These are phyloP conservation scores for Paxillus involutus DNA, from an alignment of 768 basidiomycete genomes.

Conservation along the genomic window DNA sequence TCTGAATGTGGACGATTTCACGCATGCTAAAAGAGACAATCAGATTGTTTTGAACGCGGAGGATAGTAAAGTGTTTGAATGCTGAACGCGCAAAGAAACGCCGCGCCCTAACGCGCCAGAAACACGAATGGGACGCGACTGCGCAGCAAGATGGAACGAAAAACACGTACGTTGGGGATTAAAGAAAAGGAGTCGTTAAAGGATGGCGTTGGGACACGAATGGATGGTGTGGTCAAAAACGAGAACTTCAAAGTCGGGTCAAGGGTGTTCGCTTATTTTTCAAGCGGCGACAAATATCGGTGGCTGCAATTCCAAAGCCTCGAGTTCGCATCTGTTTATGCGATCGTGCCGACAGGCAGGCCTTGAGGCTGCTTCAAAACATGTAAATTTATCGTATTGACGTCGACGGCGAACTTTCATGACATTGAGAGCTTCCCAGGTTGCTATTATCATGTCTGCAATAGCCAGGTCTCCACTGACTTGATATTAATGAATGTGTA, in stretches of 20 bases:
- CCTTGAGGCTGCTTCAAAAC: conserved; percentile 5
- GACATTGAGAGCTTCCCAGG: background rate
- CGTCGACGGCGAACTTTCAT: background rate
- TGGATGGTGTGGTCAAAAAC: conserved; percentile 36
- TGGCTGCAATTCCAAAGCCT: conserved; percentile 21
- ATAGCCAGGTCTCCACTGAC: background rate
- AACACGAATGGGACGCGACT: conserved; percentile 22
- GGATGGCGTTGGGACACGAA: conserved; percentile 33
- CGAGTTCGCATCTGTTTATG: conserved; percentile 4
- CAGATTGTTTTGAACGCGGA: conserved; percentile 20
- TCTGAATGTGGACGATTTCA: conserved; percentile 99
- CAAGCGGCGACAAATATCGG: conserved; percentile 31
- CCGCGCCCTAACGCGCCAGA: conserved; percentile 29
- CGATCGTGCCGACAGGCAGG: conserved; percentile 1
- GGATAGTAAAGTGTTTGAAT: conserved; percentile 17
- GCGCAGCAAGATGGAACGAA: background rate
- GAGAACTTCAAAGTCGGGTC: conserved; percentile 32
- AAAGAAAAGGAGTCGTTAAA: conserved; percentile 27
- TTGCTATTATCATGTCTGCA: background rate
- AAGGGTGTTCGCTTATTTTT: conserved; percentile 39
- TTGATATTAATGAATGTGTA: background rate
- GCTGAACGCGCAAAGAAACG: conserved; percentile 16
- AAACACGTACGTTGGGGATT: conserved; percentile 32
- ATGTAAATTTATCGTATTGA: background rate
- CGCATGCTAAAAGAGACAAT: conserved; percentile 69